Evolutionary conservation across 345 rosid genomes (phyloP).

Genomic region (Rhodomyrtus tomentosa): DNA sequence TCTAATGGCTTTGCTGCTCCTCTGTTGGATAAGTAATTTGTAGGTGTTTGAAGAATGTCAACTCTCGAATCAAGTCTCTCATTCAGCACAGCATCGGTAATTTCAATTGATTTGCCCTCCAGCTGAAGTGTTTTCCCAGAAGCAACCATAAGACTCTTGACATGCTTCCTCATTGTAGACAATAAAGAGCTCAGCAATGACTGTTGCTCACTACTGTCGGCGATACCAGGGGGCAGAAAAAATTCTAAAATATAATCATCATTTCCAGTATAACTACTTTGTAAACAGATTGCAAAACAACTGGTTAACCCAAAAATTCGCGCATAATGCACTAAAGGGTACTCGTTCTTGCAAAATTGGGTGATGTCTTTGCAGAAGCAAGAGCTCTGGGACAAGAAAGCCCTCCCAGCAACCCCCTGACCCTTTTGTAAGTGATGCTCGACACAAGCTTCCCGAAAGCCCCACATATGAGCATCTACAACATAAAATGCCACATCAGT

Average conservation of each 20-base stretch:
- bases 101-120: constrained; percentile 47
- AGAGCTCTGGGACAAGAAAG: constrained; percentile 58
- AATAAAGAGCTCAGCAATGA: constrained; percentile 51
- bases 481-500: constrained; percentile 82
- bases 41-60: constrained; percentile 34
- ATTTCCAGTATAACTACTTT: constrained; percentile 62
- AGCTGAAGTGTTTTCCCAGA: constrained; percentile 50
- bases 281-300: constrained; percentile 76
- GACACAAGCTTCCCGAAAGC: constrained; percentile 83
- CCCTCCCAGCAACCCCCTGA: constrained; percentile 88
- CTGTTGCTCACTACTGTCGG: constrained; percentile 34
- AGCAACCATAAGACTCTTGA: constrained; percentile 66
- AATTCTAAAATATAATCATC: constrained; percentile 86
- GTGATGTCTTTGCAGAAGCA: constrained; percentile 73
- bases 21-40: constrained; percentile 10
- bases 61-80: constrained; percentile 33
- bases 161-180: constrained; percentile 72
- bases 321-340: constrained; percentile 95
- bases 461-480: constrained; percentile 92
- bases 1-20: neutral
- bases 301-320: constrained; percentile 72
- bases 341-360: constrained; percentile 70
- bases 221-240: constrained; percentile 54
- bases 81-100: constrained; percentile 38
- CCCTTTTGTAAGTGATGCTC: constrained; percentile 96